Evolutionary conservation across 108 stramenopile species (phyloP).

Genomic region (Nitzschia inconspicua): DNA sequence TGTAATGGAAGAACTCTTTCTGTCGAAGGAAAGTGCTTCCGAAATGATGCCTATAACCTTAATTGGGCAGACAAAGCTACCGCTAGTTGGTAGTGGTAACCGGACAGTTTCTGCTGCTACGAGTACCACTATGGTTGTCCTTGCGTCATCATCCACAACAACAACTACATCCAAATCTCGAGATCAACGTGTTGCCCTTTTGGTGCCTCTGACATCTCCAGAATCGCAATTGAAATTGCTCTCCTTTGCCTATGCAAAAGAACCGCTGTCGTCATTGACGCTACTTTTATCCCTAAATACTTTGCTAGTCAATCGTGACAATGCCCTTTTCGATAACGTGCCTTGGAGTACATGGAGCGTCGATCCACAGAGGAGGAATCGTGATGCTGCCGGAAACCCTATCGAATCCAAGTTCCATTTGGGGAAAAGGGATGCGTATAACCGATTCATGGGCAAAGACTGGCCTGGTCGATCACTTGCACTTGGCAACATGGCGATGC

Average conservation of each 20-base stretch:
- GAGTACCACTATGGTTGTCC: background rate
- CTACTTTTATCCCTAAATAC: slow-evolving; percentile 46
- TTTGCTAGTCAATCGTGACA: slow-evolving; percentile 66
- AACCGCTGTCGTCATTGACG: slow-evolving; percentile 52
- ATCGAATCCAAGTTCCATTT: slow-evolving; percentile 51
- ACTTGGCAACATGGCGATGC: slow-evolving; percentile 43
- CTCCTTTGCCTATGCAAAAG: slow-evolving; percentile 31
- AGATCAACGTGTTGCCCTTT: no score
- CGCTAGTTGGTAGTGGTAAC: background rate
- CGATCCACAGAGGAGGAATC: slow-evolving; percentile 56
- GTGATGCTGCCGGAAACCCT: slow-evolving; percentile 71
- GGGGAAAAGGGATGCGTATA: slow-evolving; percentile 87
- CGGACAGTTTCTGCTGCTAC: background rate
- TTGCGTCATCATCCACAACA: background rate
- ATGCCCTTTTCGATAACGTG: slow-evolving; percentile 67
- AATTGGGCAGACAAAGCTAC: slow-evolving; percentile 9
- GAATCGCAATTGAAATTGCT: slow-evolving; percentile 39
- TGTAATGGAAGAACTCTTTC: slow-evolving; percentile 2
- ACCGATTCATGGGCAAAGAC: slow-evolving; percentile 75
- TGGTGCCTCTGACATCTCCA: slow-evolving; percentile 11
- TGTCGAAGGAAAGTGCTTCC: background rate
- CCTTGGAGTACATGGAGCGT: slow-evolving; percentile 75
- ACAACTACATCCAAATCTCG: background rate
- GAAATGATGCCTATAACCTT: background rate
- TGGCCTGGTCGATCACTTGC: slow-evolving; percentile 44